Evolutionary conservation across 805 yeast genomes (phyloP), one percentile per base, ranked within the genome.

Genomic region (Vanderwaltozyma yarrowii): DNA sequence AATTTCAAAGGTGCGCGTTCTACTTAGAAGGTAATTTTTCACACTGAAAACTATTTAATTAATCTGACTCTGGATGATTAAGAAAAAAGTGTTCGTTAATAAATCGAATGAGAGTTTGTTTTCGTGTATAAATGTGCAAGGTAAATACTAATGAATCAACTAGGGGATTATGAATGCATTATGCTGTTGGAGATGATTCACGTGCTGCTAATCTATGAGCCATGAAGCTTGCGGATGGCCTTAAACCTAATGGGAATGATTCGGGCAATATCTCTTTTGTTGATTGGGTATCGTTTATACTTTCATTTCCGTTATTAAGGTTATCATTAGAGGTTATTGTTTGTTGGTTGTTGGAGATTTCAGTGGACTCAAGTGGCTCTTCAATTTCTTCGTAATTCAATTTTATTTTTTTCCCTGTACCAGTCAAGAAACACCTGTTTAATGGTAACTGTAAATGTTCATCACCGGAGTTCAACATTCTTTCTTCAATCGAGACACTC

Each of bases 161-260:
- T n/a, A n/a, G n/a, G n/a, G n/a, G n/a, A n/a, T n/a, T n/a, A n/a
- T n/a, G n/a, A n/a, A n/a, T n/a, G n/a, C n/a, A 26, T 26, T 26
- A 14, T 24, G 27, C n/a, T 24, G 4, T 8, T 24, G 27, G 11
- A 10, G 27, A 24, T 24, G 9, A 24, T 24, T 24, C n/a, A 8
- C n/a, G 7, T 24, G 7, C 27, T 10, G 27, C 27, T 4, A 57
- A 36, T 52, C 71, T 74, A 71, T 71, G 77, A 2, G 85, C 83
- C 53, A 86, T 57, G 52, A 82, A 87, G 50, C 70, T 68, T 2
- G 86, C 84, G 36, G 82, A 73, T 51, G 85, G 94, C 5, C 94
- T 37, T 51, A 68, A 38, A 9, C 60, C 59, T 11, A 45, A 35
- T 7, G 52, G 42, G 36, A 50, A 53, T 8, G 60, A 42, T 21